Base-by-base conservation (phyloP, 1,284 basidiomycete genomes). In the Ustilago curta region DNA sequence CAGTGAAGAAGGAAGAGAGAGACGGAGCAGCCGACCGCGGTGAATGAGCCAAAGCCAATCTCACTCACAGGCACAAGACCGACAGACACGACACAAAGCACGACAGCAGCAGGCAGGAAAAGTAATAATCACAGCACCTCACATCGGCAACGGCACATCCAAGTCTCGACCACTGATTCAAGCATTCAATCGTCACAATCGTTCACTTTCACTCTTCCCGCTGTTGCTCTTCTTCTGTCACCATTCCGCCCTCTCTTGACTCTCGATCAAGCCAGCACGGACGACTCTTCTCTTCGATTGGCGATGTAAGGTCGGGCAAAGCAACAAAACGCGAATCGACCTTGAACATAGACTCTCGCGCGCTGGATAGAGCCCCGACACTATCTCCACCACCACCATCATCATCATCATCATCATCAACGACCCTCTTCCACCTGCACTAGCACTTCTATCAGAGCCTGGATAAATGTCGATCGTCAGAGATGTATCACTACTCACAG, bases 401-500 rank as follows among this genome's bases (percentile, higher is more conserved):
- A 48, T 21, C 29, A 52, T 43, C 23, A 43, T 21, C 37, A 21
- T 2, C 51, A 8, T 19, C 40, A 18, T 11, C 42, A 25, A 51
- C 32, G 6, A 21, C 25, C 21, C 29, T 42, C 37, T 16, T 27
- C 12, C 37, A 19, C 27, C 31, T 3, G 14, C 25, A 23, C 39
- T 51, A 2, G 39, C 53, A 23, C 12, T 39, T 27, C 54, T n/a
- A 8, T 6, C 19, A 37, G 32, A 58, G 47, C 47, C 56, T 47
- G 61, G 51, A 60, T 70, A 59, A 62, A 72, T 72, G 70, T 64
- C 57, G 70, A 63, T 64, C 60, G 43, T 43, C 61, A 57, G 64
- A 60, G 48, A 73, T 73, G 70, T 73, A 73, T 73, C 70, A 68
- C 57, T 64, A 73, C 43, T 73, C 68, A 19, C 62, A 65, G 31